Conservation (phyloP, 345 rosid species). For the Rhodamnia argentea region DNA sequence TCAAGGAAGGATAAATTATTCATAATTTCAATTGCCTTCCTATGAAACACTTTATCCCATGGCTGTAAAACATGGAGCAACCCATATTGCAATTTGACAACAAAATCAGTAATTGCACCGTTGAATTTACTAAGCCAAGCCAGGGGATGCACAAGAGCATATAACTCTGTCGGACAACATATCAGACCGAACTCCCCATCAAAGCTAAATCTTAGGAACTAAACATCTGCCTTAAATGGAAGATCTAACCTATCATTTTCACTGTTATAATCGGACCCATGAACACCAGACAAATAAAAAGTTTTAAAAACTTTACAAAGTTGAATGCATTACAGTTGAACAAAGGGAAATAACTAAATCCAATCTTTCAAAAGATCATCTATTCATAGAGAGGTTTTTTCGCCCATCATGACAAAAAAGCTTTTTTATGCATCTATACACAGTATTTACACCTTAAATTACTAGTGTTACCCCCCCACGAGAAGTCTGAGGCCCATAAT, state of each 20-base stretch:
- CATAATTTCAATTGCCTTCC: not conserved
- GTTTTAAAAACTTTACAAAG: not conserved
- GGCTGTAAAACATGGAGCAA: not conserved
- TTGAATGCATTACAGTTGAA: not conserved
- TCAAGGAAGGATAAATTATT: not conserved
- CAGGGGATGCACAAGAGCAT: not conserved
- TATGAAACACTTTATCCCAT: not conserved
- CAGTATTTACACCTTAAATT: not conserved
- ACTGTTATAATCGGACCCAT: not conserved
- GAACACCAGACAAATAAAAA: not conserved
- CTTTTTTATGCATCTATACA: not conserved
- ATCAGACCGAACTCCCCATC: not conserved
- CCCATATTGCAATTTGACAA: not conserved
- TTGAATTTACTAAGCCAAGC: not conserved
- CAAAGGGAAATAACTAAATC: not conserved
- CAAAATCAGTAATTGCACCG: not conserved
- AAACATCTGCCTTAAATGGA: not conserved
- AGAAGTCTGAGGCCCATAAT: not conserved
- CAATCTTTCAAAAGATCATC: not conserved
- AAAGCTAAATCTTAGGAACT: not conserved
- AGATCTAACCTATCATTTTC: not conserved
- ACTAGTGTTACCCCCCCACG: not conserved
- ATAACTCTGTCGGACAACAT: not conserved
- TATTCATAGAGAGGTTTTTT: not conserved
- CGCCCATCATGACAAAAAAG: not conserved